Evolutionary conservation across 768 basidiomycete species (phyloP), one percentile per base, ranked within the genome.

Genomic region (Termitomyces titanicus): DNA sequence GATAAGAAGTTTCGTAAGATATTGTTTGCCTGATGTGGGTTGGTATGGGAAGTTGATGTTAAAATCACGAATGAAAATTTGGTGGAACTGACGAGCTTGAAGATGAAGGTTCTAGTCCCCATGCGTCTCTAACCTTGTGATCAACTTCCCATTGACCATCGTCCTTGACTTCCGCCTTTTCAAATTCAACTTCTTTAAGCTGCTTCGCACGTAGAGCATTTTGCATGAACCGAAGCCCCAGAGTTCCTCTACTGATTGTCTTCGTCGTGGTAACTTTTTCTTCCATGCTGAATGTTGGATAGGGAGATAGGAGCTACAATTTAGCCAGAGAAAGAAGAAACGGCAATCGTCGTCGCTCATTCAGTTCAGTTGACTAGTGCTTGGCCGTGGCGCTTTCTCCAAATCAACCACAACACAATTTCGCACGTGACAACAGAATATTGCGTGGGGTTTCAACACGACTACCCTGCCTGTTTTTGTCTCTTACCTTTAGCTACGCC

Each of bases 191-290:
- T 54, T 74, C 74, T 24, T 79, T 73, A 15, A 79, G 63, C 13
- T 79, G 74, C 56, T 84, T 82, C 20, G 79, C 73, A 1, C 81
- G 76, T 2, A 81, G 79, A 0, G 85, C 82, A 69, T 85, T 86
- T 66, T 86, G 86, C 86, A 88, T 88, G 65, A 88, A 88, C 2
- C 81, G 79, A 42, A 89, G 75, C 61, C 81, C 80, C 9, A 88
- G 73, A 0, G 86, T 87, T 27, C 84, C 78, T 25, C 75, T 79
- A 67, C 86, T 88, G 35, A 88, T 74, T 3, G 77, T 74, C 67
- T 83, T 56, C 6, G 42, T 38, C 18, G 43, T 20, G 2, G 43
- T 39, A 11, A 3, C 24, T 17, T 51, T 85, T 29, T 71, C 71
- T 13, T 76, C 66, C 74, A 73, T 75, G 53, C 9, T 47, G 35